Percentiles rank a stretch among this genome's conserved stretches.
Evolutionary conservation across 345 rosid species (phyloP).

Genomic region (Eucalyptus sp.): DNA sequence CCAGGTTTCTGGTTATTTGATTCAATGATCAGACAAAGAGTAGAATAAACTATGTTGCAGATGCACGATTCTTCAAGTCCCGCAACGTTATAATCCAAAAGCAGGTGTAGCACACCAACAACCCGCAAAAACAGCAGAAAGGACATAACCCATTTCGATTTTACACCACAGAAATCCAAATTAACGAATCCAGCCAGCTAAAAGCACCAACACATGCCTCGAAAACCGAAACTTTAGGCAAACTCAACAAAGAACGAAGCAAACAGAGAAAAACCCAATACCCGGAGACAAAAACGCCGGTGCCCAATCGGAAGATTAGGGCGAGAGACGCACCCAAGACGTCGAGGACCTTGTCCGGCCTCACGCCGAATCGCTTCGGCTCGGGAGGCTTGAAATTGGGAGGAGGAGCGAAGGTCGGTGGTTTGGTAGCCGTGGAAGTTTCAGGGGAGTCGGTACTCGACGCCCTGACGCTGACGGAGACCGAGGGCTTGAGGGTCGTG

Average conservation of each 20-base stretch:
- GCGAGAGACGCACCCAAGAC: slow-evolving; percentile 60
- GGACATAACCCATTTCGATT: background rate
- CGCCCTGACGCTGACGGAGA: slow-evolving; percentile 17
- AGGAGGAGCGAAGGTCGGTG: slow-evolving; percentile 27
- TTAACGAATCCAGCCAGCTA: background rate
- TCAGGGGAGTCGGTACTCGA: slow-evolving; percentile 26
- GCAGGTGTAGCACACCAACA: background rate
- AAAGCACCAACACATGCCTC: background rate
- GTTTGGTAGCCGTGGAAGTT: slow-evolving; percentile 16
- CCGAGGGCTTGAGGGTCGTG: slow-evolving; percentile 2
- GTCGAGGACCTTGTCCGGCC: slow-evolving; percentile 50
- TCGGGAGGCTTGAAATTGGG: slow-evolving; percentile 62
- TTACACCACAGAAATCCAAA: background rate
- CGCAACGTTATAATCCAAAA: background rate
- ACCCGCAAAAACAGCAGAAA: background rate
- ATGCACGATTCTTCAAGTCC: background rate
- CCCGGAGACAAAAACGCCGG: slow-evolving; percentile 82
- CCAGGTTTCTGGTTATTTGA: background rate
- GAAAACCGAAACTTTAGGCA: background rate
- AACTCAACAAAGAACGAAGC: background rate
- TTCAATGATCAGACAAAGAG: background rate
- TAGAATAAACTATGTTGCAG: background rate
- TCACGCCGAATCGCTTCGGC: slow-evolving; percentile 53
- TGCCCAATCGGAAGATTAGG: slow-evolving; percentile 60
- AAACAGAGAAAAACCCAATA: background rate